Percentiles rank a stretch among this genome's conserved stretches.
Evolutionary conservation across 164 flowering plant species (phyloP).

Genomic region (Piper betle): DNA sequence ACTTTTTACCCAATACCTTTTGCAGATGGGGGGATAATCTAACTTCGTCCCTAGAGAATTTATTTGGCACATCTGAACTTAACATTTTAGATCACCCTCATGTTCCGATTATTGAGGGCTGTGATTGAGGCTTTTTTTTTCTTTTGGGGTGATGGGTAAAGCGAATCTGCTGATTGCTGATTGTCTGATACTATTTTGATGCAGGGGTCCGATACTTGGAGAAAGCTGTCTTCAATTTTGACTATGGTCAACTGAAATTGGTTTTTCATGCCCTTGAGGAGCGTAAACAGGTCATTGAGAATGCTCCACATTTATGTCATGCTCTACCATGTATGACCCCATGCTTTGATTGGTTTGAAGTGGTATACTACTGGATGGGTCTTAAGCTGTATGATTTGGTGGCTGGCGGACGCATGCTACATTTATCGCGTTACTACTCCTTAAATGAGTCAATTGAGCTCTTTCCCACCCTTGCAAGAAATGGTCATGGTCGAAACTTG

Average conservation of each 20-base stretch:
- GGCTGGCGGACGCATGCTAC: constrained; percentile 70
- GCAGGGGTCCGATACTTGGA: constrained; percentile 97
- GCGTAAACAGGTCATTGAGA: constrained; percentile 89
- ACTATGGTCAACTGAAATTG: constrained; percentile 91
- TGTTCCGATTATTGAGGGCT: no score
- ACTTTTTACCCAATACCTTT: no score
- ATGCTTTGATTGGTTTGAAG: constrained; percentile 95
- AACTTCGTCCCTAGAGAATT: no score
- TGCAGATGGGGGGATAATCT: no score
- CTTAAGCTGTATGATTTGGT: constrained; percentile 93
- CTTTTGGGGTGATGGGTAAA: no score
- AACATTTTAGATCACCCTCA: no score
- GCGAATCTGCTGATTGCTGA: no score
- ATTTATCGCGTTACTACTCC: constrained; percentile 91
- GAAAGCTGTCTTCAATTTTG: constrained; percentile 93
- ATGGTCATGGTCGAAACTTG: constrained; percentile 13
- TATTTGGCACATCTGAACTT: no score
- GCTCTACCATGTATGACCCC: constrained; percentile 99
- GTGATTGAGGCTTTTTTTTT: no score
- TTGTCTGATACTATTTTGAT: constrained; percentile 1
- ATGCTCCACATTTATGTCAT: constrained; percentile 94
- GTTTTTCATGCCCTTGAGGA: constrained; percentile 98
- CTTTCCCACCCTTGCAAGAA: constrained; percentile 67
- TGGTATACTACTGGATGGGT: constrained; percentile 83
- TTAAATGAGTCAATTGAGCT: constrained; percentile 78